Evolutionary conservation across 371 early-diverging fungal species (phyloP), one percentile per base, ranked within the genome.

Genomic region (Mucor sp.): DNA sequence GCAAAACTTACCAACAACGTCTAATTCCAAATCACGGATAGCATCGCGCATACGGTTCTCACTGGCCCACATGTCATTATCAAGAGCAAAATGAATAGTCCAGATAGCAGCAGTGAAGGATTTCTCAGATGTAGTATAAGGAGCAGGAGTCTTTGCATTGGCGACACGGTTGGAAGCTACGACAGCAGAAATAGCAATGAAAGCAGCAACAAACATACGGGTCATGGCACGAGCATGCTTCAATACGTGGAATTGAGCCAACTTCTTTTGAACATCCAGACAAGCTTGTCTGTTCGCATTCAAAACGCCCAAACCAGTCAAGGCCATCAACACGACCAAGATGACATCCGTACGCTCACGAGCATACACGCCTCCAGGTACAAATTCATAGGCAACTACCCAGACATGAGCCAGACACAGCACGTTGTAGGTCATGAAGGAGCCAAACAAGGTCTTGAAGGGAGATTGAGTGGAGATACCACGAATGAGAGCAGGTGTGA

Each of bases 71-170:
- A 92, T 90, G 74, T 91, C 90, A 69, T 94, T 90, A 78, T 93
- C 94, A 37, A 94, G 75, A 41, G 90, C 93, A 77, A 94, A 94
- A 73, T 94, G 94, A 69, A 94, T 90, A 7, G 94, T 94, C 94
- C 94, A 94, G 68, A 94, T 94, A 64, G 85, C 93, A 33, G 90
- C 89, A n/a, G 92, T 94, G 61, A 94, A 81, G 33, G 88, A 69
- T 61, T 89, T 87, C 65, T 90, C 86, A 28, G 89, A 82, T 11
- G 89, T 84, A 59, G 82, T 86, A 59, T 85, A 79, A 17, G 92
- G 91, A 44, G 66, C 72, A 7, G 93, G 93, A 9, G 81, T 67
- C 32, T 69, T 72, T 12, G 82, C 74, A 14, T 67, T 71, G 25
- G 68, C 56, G 5, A 64, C 37, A 21, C 84, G 78, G 15, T 71